phyloP scores from a whole-genome alignment of 257 asterid genomes.

The Nicotiana obtusifolia region DNA sequence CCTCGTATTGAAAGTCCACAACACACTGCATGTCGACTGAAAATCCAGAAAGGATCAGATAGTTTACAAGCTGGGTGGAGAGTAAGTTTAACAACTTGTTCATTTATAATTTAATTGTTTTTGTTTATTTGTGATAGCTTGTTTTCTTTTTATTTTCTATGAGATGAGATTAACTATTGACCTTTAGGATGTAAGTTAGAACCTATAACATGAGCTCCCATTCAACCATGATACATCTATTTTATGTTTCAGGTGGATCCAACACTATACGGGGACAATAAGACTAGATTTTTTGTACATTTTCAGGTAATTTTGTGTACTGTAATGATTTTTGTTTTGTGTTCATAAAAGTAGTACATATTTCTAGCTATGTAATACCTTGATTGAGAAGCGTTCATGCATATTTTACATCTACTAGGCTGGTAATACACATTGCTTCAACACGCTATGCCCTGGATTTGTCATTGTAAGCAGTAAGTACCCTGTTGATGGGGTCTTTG shows the following conservation, averaged over 20 bases:
- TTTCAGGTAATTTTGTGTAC: background rate
- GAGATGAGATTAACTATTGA: background rate
- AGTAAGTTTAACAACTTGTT: background rate
- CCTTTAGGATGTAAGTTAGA: background rate
- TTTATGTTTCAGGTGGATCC: background rate
- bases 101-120: background rate
- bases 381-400: background rate
- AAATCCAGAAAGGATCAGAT: background rate
- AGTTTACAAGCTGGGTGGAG: background rate
- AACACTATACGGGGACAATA: background rate
- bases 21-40: background rate
- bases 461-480: background rate
- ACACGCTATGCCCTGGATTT: slow-evolving; percentile 1
- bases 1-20: background rate
- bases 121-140: background rate
- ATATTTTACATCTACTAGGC: background rate
- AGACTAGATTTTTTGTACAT: background rate
- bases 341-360: background rate
- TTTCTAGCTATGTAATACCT: background rate
- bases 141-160: background rate
- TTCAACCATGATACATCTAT: background rate
- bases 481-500: background rate
- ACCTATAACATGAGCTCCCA: background rate
- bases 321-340: background rate
- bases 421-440: slow-evolving; percentile 1